phyloP scores from a whole-genome alignment of 2,329 filamentous ascomycete species.

The Ceratocystis harringtonii region DNA sequence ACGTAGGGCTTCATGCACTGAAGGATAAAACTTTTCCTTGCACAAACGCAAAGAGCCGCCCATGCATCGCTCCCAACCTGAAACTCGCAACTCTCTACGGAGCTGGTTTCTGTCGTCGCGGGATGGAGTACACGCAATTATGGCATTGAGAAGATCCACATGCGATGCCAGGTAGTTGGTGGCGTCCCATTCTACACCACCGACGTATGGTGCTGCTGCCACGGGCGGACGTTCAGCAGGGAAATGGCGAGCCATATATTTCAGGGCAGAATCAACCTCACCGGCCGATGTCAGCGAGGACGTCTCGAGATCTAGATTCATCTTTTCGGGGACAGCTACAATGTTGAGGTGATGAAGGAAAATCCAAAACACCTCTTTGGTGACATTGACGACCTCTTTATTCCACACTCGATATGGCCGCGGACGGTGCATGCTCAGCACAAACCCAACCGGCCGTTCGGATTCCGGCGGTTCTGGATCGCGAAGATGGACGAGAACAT shows the following conservation, averaged over 20 bases:
- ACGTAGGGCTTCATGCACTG: constrained; percentile 74
- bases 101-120: constrained; percentile 57
- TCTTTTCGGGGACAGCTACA: constrained; percentile 44
- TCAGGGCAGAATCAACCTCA: constrained; percentile 25
- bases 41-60: constrained; percentile 72
- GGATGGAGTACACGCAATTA: constrained; percentile 67
- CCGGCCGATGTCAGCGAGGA: constrained; percentile 25
- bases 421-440: constrained; percentile 73
- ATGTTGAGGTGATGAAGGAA: constrained; percentile 92
- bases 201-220: constrained; percentile 86
- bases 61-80: constrained; percentile 83
- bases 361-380: constrained; percentile 98
- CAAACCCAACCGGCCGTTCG: constrained; percentile 65
- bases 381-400: constrained; percentile 81
- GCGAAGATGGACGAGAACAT: constrained; percentile 63
- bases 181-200: constrained; percentile 95
- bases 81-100: constrained; percentile 62
- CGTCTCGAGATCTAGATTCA: constrained; percentile 16
- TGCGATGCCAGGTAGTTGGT: constrained; percentile 92
- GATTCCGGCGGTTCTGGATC: constrained; percentile 66
- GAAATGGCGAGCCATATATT: constrained; percentile 58
- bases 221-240: constrained; percentile 77
- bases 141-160: constrained; percentile 80
- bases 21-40: constrained; percentile 94
- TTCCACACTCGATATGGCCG: constrained; percentile 88